Evolutionary conservation across 2,329 filamentous ascomycete species (phyloP).

Genomic region (Xylariaceae sp.): DNA sequence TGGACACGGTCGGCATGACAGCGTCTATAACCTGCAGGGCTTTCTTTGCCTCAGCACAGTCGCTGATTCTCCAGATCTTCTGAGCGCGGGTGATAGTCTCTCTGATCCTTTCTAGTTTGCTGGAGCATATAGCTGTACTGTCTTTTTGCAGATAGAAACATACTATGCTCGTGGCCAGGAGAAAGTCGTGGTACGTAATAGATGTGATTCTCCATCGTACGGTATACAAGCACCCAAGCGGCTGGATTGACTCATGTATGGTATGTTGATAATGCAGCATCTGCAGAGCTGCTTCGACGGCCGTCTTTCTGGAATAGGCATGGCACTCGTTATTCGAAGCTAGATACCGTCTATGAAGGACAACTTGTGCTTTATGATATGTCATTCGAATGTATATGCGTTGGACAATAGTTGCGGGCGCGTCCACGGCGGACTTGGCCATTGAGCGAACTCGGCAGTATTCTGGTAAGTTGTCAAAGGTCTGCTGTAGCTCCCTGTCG

Average conservation of each 20-base stretch:
- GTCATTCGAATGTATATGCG: conserved; percentile 25
- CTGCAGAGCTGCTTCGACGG: conserved; percentile 19
- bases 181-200: conserved; percentile 3
- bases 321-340: conserved; percentile 13
- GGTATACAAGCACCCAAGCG: conserved; percentile 3
- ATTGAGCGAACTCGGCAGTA: conserved; percentile 16
- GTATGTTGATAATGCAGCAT: conserved; percentile 19
- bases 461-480: conserved; percentile 16
- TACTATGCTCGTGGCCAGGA: conserved; percentile 5
- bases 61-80: conserved; percentile 6
- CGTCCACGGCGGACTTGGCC: conserved; percentile 17
- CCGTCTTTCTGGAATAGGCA: conserved; percentile 20
- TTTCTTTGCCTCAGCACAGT: conserved; percentile 5
- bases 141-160: conserved; percentile 7
- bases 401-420: conserved; percentile 21
- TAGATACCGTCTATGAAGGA: conserved; percentile 28
- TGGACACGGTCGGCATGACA: neutral
- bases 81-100: conserved; percentile 2
- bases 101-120: conserved; percentile 3
- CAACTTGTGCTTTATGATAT: conserved; percentile 25
- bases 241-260: conserved; percentile 18
- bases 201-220: conserved; percentile 1
- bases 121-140: neutral
- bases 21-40: conserved; percentile 5
- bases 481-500: conserved; percentile 20